Conservation (phyloP, 768 basidiomycete genomes). For the Hebeloma cylindrosporum region DNA sequence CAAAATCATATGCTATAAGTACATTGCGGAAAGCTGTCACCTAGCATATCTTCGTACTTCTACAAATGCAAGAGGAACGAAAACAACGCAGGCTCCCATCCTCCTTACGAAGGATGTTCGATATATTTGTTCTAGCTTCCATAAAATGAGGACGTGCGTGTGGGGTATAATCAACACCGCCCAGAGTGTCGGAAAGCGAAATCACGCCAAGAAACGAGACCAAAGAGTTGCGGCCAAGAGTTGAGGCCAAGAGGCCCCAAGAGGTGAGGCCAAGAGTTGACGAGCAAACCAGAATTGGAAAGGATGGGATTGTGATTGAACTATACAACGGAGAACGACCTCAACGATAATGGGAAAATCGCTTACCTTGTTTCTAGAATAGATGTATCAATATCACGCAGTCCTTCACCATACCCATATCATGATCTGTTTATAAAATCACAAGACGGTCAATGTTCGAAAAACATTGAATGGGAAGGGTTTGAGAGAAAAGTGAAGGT, state of each 20-base stretch:
- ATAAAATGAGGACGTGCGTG: slow-evolving; percentile 95
- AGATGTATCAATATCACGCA: slow-evolving; percentile 19
- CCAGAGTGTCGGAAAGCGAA: slow-evolving; percentile 96
- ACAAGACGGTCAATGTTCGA: too few relatives aligned
- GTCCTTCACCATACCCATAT: slow-evolving; percentile 23
- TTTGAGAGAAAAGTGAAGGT: slow-evolving; percentile 28
- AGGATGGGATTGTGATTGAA: background rate
- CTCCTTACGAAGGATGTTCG: slow-evolving; percentile 15
- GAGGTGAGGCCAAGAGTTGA: too few relatives aligned
- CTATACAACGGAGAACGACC: too few relatives aligned
- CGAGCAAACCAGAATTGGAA: background rate
- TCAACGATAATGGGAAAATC: too few relatives aligned
- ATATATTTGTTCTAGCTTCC: slow-evolving; percentile 68
- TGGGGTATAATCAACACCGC: slow-evolving; percentile 60
- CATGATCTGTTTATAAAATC: slow-evolving; percentile 25
- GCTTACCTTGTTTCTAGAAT: slow-evolving; percentile 6
- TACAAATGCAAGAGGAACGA: slow-evolving; percentile 17
- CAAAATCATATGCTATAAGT: too few relatives aligned
- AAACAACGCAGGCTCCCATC: slow-evolving; percentile 28
- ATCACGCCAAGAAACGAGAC: background rate
- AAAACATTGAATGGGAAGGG: slow-evolving; percentile 43
- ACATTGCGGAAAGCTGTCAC: slow-evolving; percentile 22
- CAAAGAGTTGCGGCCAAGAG: too few relatives aligned
- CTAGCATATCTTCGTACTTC: slow-evolving; percentile 24
- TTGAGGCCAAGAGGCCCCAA: too few relatives aligned